phyloP scores from a whole-genome alignment of 345 rosid genomes.

The Trapa incisa region DNA sequence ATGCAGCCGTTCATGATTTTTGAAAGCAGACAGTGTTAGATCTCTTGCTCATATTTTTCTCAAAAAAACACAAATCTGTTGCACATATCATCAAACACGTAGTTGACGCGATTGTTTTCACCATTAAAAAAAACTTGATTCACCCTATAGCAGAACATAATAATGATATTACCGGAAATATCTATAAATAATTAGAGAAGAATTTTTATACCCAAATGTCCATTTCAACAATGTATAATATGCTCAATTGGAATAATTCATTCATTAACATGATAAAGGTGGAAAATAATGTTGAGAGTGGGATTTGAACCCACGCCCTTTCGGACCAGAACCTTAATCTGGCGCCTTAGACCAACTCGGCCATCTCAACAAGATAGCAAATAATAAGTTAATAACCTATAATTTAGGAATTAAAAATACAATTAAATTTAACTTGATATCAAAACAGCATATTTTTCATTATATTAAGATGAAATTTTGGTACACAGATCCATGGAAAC shows the following conservation, averaged over 20 bases:
- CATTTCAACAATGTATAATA: too few relatives aligned
- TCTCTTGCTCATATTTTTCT: too few relatives aligned
- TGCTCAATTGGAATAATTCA: constrained; percentile 33
- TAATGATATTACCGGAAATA: background rate
- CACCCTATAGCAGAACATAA: background rate
- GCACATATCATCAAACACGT: background rate
- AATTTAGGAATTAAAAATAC: too few relatives aligned
- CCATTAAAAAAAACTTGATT: too few relatives aligned
- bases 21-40: background rate
- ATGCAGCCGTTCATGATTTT: background rate
- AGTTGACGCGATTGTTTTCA: background rate
- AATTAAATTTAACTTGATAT: too few relatives aligned
- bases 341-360: constrained; percentile 99
- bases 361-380: constrained; percentile 32
- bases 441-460: too few relatives aligned
- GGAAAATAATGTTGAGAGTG: constrained; percentile 52
- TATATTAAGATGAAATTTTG: too few relatives aligned
- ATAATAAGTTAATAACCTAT: too few relatives aligned
- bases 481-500: too few relatives aligned
- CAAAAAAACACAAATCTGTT: too few relatives aligned
- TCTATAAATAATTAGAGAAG: background rate
- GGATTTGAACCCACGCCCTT: constrained; percentile 98
- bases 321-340: constrained; percentile 99
- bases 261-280: too few relatives aligned
- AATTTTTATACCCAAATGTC: constrained; percentile 42